Evolutionary conservation across 257 asterid species (phyloP), one percentile per base, ranked within the genome.

Genomic region (Solanum arcanum): DNA sequence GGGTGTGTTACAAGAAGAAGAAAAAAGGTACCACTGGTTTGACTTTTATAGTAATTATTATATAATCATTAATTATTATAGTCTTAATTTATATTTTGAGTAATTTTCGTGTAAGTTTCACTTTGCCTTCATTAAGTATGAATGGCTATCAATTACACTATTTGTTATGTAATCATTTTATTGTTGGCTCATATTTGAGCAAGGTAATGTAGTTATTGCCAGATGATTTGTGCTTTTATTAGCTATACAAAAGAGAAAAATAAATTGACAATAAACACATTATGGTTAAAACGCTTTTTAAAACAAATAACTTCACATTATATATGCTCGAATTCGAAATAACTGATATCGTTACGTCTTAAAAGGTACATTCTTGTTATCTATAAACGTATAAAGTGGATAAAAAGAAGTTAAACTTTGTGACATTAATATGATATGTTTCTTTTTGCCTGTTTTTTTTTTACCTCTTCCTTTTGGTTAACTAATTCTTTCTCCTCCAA

Each of bases 1-100:
- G 85, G 93, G 90, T 89, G 94, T 52, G 94, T 92, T 93, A 11
- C 31, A 25, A n/a, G 21, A 49, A 33, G 47, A 73, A 73, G 60
- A 90, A 91, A 86, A 91, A 90, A 56, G 87, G 93, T 86, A 91
- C 94, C 91, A 89, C 92, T 88, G 96, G 92, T 86, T 91, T 84
- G 93, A 89, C 88, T 49, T 29, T 49, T 49, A 81, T 49, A 49
- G 85, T 81, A 81, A 49, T 49, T 81, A 78, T 76, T 18, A 56
- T 20, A n/a, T 74, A 15, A 74, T 76, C 29, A 76, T 75, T 75
- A 72, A 90, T 91, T 86, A 78, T 89, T 82, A 89, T 87, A 87
- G 73, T 88, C 87, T 87, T 88, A 91, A 75, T 88, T 83, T 76
- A 49, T 74, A 88, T 86, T 77, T 69, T 87, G 25, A 11, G 69